Base-by-base conservation (phyloP, 2,329 filamentous ascomycete species). In the Alternaria arbusti region DNA sequence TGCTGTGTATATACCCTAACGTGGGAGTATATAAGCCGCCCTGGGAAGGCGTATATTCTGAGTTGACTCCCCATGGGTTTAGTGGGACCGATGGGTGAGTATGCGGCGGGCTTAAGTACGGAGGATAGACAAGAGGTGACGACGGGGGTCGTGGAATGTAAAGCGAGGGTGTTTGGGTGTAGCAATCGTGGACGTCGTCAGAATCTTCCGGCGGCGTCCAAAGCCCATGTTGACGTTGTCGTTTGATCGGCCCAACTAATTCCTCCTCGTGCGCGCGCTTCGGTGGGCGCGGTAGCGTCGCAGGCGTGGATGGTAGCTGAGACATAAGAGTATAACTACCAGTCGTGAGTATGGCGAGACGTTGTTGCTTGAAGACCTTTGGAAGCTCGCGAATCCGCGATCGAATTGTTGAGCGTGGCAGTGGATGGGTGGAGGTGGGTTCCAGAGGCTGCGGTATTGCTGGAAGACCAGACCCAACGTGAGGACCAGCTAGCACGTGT, bases 41-140 rank as follows among this genome's bases (percentile, higher is more conserved):
- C 1, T 11, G 13, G 4, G 20, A 12, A 52, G 9, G 13, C 20
- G 20, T 1, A 17, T 36, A 23, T 11, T 1, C 20, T 20, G 13
- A 2, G 5, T 22, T 22, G 9, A 4, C 3, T 11, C 3, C 28
- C 17, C 15, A 2, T 22, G 8, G 15, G 15, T 36, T 23, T 3
- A 15, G 13, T 3, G 23, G 10, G 5, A 5, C 10, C 5, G 6
- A 10, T 2, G 23, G 8, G 0, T 23, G 1, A 5, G 28, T n/a
- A 7, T 25, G 9, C 8, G 30, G 9, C 23, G 20, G 13, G 11
- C 13, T 22, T n/a, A 9, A 20, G 30, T 52, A 25, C 3, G 8
- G 12, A 9, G 20, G 5, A 23, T 36, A 13, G 11, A n/a, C 9
- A 12, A 20, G 9, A 1, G 28, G 2, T 11, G 23, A 22, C 7